These are phyloP conservation scores for Sporothrix schenckii DNA, from an alignment of 2,329 filamentous ascomycete genomes.

Conservation along the genomic window DNA sequence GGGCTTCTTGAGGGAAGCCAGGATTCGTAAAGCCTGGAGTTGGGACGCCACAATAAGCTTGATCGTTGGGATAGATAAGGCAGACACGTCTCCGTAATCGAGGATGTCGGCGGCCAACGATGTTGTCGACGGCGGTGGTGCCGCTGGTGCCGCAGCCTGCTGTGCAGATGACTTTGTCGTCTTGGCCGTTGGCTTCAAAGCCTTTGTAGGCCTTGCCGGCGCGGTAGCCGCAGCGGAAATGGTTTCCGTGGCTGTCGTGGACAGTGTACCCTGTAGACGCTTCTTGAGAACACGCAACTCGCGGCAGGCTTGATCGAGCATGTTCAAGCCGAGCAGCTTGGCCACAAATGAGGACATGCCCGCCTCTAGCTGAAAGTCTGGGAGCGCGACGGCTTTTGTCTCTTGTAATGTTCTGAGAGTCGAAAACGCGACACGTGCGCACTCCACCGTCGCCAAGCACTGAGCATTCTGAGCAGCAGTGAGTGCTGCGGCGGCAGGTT, in stretches of 20 bases:
- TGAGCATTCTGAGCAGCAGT: slow-evolving; percentile 36
- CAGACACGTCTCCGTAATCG: slow-evolving; percentile 56
- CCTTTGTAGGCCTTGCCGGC: slow-evolving; percentile 34
- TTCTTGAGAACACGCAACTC: slow-evolving; percentile 69
- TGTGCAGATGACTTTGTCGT: slow-evolving; percentile 38
- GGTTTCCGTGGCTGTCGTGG: slow-evolving; percentile 24
- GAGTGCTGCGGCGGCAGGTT: slow-evolving; percentile 31
- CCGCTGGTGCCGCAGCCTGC: slow-evolving; percentile 43
- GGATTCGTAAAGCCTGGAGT: slow-evolving; percentile 64
- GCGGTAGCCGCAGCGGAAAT: slow-evolving; percentile 29
- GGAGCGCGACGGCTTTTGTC: slow-evolving; percentile 56
- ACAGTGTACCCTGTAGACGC: slow-evolving; percentile 54
- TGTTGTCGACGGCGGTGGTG: slow-evolving; percentile 39
- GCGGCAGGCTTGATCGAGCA: slow-evolving; percentile 69
- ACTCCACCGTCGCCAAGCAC: slow-evolving; percentile 66
- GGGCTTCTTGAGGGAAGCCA: slow-evolving; percentile 63
- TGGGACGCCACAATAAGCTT: slow-evolving; percentile 65
- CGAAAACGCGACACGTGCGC: slow-evolving; percentile 67
- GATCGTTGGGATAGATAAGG: slow-evolving; percentile 50
- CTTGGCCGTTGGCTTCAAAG: slow-evolving; percentile 44
- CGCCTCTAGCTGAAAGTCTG: slow-evolving; percentile 69
- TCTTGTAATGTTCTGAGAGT: slow-evolving; percentile 63
- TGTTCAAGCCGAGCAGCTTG: slow-evolving; percentile 65
- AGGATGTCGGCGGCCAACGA: slow-evolving; percentile 53
- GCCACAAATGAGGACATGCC: slow-evolving; percentile 71